Evolutionary conservation across 2,329 filamentous ascomycete genomes (phyloP), one percentile per base, ranked within the genome.

Genomic region (Hymenoscyphus albidus): DNA sequence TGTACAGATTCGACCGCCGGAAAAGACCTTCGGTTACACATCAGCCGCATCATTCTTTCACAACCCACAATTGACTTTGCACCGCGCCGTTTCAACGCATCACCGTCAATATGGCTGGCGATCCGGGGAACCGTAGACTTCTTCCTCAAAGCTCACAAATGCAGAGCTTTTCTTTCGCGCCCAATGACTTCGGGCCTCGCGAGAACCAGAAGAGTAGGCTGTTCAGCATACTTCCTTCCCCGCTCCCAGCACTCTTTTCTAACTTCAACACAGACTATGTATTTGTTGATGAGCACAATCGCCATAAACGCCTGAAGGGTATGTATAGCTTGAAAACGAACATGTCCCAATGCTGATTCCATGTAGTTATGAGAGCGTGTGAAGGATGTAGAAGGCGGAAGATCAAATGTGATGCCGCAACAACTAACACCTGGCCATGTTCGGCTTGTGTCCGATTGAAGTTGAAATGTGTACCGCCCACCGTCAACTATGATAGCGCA

Each of bases 281-380:
- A 73, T 98, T 98, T 76, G 95, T 98, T 64, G 94, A 98, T 78
- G 94, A 98, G 78, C 95, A 98, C 78, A 98, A 98, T 80, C 90
- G 95, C 69, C 95, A 98, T 79, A 98, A 98, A 80, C 87, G 94
- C 72, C 81, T 98, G 68, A 98, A 98, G 84, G 92, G 92, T 95
- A 85, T 71, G 69, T 54, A 56, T 40, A 40, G 13, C 48, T n/a
- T 59, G 55, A 40, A 59, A 35, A 2, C 5, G 31, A 35, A 35
- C 27, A 55, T 32, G 12, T 55, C 42, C n/a, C 54, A 39, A 22
- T 66, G 59, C 70, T 75, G 60, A 75, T 61, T n/a, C 13, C 35
- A 9, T 42, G n/a, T 68, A 96, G 94, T 97, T 61, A 97, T 97
- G 93, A 89, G 95, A 81, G 95, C 94, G 64, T 98, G 94, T 77